These are phyloP conservation scores for Polymyxa betae DNA, from an alignment of 208 protist species.

Conservation along the genomic window DNA sequence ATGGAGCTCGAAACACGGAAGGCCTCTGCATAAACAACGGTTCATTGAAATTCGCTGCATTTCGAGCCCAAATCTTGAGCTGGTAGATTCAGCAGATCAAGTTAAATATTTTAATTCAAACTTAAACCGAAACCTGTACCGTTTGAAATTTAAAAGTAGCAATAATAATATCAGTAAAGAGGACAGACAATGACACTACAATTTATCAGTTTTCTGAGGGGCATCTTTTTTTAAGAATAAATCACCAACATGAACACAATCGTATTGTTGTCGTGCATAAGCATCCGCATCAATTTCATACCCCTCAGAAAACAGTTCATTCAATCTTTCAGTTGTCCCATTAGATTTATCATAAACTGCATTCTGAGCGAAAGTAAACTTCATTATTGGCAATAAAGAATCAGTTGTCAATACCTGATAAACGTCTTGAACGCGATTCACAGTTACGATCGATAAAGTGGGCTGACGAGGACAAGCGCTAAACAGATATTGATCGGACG, in stretches of 20 bases:
- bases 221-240: no score
- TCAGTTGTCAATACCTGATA: constrained; percentile 23
- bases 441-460: constrained; percentile 28
- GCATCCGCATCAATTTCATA: not conserved
- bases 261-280: not conserved
- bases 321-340: not conserved
- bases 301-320: not conserved
- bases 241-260: constrained; percentile 13
- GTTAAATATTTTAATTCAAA: no score
- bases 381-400: not conserved
- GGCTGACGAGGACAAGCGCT: constrained; percentile 8
- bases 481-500: not conserved
- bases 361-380: not conserved
- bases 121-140: no score
- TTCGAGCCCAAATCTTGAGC: no score
- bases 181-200: no score
- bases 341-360: not conserved
- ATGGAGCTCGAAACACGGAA: no score
- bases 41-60: no score
- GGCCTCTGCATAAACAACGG: no score
- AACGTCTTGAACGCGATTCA: not conserved
- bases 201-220: no score
- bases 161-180: no score
- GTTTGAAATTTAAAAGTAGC: no score
- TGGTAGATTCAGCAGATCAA: no score